Base-by-base conservation (phyloP, 73 alveolate genomes). In the Paramecium caudatum region DNA sequence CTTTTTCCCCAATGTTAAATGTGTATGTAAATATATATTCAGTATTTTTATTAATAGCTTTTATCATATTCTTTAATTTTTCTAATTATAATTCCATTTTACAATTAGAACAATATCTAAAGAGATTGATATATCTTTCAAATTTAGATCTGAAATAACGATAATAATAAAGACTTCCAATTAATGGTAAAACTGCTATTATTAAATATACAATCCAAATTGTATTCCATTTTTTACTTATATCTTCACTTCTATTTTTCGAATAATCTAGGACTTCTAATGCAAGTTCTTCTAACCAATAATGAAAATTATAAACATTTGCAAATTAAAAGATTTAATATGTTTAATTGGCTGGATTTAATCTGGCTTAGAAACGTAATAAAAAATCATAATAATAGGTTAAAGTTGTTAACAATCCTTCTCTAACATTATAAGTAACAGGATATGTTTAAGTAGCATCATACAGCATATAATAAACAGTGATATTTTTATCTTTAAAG, bases 261-360 rank as follows among this genome's bases (percentile, higher is more conserved):
- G 88, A 74, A 74, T 74, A 37, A 15, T 45, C 39, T 37, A 27
- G 16, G 8, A 45, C 65, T 74, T 37, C 88, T 6, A 74, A 8
- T 0, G 88, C 43, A n/a, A 74, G 55, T 5, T 37, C 62, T 39
- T 74, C 88, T 3, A 74, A 5, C 69, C 68, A 74, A 74, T 0
- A 37, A 74, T 74, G 88, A 17, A 74, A 74, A 74, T 45, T 74
- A 5, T 37, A 74, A 45, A 41, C 39, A 74, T 74, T 74, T 2
- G 88, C 88, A 74, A 74, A 74, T 74, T 74, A 74, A 74, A 34
- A 74, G 5, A 74, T 37, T 45, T 74, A 25, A 74, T 41, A 74
- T 7, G 88, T 41, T 37, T 37, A 9, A 74, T 74, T 74, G 16
- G 88, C 62, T n/a, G 88, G 62, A 21, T 68, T 74, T 21, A 1